Conservation (phyloP, 2,329 filamentous ascomycete genomes). For the Phaeosphaeriaceae sp. region DNA sequence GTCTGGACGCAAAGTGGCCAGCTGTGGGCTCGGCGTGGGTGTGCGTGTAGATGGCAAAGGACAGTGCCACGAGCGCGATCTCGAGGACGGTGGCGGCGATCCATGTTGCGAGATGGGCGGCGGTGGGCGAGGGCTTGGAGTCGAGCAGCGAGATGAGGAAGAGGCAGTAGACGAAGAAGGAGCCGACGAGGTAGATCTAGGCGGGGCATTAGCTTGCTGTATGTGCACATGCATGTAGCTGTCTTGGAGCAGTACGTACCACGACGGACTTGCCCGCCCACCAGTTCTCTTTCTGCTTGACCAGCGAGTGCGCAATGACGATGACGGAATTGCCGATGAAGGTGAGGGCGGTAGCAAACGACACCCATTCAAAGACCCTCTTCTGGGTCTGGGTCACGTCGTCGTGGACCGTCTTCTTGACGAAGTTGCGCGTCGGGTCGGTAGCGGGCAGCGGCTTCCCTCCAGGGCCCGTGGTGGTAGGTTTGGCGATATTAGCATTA, state of each 20-base stretch:
- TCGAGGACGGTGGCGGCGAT: conserved; percentile 75
- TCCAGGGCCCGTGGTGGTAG: conserved; percentile 75
- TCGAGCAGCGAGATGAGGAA: conserved; percentile 88
- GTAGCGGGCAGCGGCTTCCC: conserved; percentile 84
- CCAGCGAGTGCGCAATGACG: conserved; percentile 77
- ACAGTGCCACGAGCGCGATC: conserved; percentile 72
- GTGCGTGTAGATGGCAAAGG: conserved; percentile 72
- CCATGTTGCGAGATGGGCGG: conserved; percentile 85
- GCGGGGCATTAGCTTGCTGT: conserved; percentile 20
- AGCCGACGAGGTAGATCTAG: conserved; percentile 84
- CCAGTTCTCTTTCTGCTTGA: conserved; percentile 71
- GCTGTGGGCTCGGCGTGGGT: conserved; percentile 71
- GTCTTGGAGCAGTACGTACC: conserved; percentile 60
- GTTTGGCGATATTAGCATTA: conserved; percentile 55
- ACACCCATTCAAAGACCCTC: conserved; percentile 77
- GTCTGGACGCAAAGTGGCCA: conserved; percentile 21
- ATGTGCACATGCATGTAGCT: conserved; percentile 14
- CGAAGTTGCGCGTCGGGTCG: conserved; percentile 52
- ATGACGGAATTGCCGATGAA: conserved; percentile 78
- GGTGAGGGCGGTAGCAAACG: conserved; percentile 73
- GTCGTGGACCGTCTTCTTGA: conserved; percentile 56
- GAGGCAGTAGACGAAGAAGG: conserved; percentile 86
- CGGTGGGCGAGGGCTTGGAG: conserved; percentile 79
- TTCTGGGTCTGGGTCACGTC: conserved; percentile 74
- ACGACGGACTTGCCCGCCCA: conserved; percentile 83